These are phyloP conservation scores for Chloropicon primus DNA, from an alignment of 139 green algal genomes.

Conservation along the genomic window DNA sequence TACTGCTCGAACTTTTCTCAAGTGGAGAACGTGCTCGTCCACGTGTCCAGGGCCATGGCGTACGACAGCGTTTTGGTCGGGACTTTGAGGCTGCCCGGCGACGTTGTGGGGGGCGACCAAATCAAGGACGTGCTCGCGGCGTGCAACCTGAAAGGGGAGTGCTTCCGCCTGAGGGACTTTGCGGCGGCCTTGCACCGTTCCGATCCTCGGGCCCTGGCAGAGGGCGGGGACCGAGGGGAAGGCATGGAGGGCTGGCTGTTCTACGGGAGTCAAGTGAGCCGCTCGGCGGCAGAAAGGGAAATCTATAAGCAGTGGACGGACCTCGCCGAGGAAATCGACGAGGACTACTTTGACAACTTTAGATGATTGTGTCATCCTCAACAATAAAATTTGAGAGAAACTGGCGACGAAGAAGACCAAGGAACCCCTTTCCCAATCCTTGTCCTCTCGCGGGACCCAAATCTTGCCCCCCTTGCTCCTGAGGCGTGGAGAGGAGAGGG, in stretches of 20 bases:
- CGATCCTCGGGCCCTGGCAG: no score
- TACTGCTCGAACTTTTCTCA: background rate
- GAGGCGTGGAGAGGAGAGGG: no score
- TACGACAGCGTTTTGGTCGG: background rate
- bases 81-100: background rate
- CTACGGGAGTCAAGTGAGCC: background rate
- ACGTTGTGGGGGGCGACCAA: background rate
- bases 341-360: background rate
- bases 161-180: background rate
- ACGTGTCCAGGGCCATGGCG: background rate
- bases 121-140: background rate
- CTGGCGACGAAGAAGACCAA: no score
- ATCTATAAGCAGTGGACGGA: background rate
- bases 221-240: no score
- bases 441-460: no score
- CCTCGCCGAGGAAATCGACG: background rate
- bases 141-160: background rate
- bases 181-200: no score
- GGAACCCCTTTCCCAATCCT: no score
- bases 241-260: no score
- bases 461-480: no score
- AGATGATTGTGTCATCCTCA: no score
- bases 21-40: background rate
- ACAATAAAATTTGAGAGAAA: no score
- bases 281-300: background rate